A percentile compares a stretch with the other conserved stretches of the same genome.
Conservation (phyloP, 805 yeast genomes). For the Jamesozyma lodderae region DNA sequence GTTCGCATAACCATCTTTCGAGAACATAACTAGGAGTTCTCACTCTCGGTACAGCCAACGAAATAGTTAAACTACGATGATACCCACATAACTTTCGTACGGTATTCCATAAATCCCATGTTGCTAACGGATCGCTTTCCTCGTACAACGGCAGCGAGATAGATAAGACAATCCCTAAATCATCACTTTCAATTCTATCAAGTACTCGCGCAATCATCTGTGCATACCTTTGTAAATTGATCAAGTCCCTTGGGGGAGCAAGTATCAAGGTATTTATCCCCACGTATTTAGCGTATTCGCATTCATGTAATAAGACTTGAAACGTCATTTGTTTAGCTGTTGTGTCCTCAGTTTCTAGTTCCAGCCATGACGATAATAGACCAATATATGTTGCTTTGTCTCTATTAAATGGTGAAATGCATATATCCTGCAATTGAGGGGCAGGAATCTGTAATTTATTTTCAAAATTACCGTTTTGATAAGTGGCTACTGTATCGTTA, state of each 20-base stretch:
- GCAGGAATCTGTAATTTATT: slow-evolving; percentile 19
- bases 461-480: neutral
- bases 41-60: slow-evolving; percentile 62
- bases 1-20: slow-evolving; percentile 61
- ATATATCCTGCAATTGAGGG: slow-evolving; percentile 29
- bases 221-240: slow-evolving; percentile 42
- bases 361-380: slow-evolving; percentile 60
- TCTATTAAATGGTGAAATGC: slow-evolving; percentile 24
- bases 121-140: slow-evolving; percentile 44
- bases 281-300: slow-evolving; percentile 48
- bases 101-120: slow-evolving; percentile 72
- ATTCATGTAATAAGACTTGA: slow-evolving; percentile 51
- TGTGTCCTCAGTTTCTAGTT: slow-evolving; percentile 46
- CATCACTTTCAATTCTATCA: slow-evolving; percentile 6
- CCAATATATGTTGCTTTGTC: slow-evolving; percentile 36
- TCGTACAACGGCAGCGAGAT: slow-evolving; percentile 44
- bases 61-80: slow-evolving; percentile 52
- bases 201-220: slow-evolving; percentile 32
- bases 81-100: slow-evolving; percentile 49
- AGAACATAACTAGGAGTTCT: slow-evolving; percentile 42
- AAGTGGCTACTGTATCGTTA: slow-evolving; percentile 10
- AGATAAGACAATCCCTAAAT: slow-evolving; percentile 34
- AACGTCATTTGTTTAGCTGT: slow-evolving; percentile 43
- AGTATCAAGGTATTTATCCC: slow-evolving; percentile 48
- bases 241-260: slow-evolving; percentile 56